Evolutionary conservation across 192 early-diverging fungal species (phyloP).

Genomic region (Coemansia sp.): DNA sequence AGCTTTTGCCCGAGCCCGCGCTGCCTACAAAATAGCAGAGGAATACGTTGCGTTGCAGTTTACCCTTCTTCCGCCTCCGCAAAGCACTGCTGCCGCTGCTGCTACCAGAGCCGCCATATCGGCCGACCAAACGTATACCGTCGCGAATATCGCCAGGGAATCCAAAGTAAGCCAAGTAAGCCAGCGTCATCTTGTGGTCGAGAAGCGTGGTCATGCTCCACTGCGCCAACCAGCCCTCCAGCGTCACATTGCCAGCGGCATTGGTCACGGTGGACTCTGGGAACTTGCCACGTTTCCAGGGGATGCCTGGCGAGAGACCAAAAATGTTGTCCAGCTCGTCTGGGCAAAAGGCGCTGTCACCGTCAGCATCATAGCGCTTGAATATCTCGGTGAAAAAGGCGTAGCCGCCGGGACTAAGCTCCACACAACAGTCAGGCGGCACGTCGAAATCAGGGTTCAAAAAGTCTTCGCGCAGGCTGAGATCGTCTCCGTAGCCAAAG

Average conservation of each 20-base stretch:
- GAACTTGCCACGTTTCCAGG: conserved; percentile 89
- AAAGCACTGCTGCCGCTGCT: conserved; percentile 57
- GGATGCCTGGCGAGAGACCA: conserved; percentile 85
- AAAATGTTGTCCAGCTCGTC: conserved; percentile 87
- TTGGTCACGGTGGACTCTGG: conserved; percentile 91
- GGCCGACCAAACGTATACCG: conserved; percentile 73
- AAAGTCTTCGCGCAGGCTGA: conserved; percentile 90
- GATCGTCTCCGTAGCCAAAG: conserved; percentile 97
- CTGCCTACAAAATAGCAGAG: conserved; percentile 95
- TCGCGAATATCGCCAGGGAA: conserved; percentile 88
- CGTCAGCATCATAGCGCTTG: conserved; percentile 93
- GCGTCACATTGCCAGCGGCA: conserved; percentile 84
- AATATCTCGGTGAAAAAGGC: conserved; percentile 95
- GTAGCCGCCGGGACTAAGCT: conserved; percentile 91
- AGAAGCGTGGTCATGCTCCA: conserved; percentile 99
- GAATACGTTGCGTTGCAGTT: conserved; percentile 89
- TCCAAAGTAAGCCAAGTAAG: conserved; percentile 96
- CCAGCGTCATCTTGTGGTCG: conserved; percentile 85
- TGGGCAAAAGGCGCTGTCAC: conserved; percentile 91
- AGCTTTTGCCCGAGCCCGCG: conserved; percentile 89
- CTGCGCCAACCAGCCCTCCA: conserved; percentile 97
- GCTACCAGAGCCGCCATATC: conserved; percentile 16
- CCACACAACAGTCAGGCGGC: conserved; percentile 87
- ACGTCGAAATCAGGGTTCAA: conserved; percentile 87
- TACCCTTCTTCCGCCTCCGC: conserved; percentile 76